Evolutionary conservation across 768 basidiomycete species (phyloP).

Genomic region (Naganishia vaughanmartiniae): DNA sequence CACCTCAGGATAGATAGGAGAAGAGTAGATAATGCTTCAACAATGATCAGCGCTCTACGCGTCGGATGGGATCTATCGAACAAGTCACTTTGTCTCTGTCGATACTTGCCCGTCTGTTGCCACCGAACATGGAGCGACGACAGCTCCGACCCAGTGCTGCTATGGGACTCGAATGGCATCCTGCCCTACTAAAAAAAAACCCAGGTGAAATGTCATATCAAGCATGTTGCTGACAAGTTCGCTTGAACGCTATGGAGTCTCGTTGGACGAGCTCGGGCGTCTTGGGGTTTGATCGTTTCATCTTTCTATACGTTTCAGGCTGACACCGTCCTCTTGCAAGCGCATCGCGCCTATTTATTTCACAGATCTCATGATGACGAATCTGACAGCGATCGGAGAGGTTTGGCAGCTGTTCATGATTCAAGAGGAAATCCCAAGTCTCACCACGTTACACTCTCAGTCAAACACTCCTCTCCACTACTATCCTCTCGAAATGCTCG

Average conservation of each 20-base stretch:
- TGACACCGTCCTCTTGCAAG: not conserved
- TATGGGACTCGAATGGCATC: too few relatives aligned
- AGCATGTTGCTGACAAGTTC: not conserved
- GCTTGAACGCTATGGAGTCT: not conserved
- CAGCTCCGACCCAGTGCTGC: too few relatives aligned
- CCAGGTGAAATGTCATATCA: not conserved
- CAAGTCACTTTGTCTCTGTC: not conserved
- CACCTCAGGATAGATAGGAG: slow-evolving; percentile 10
- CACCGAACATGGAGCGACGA: too few relatives aligned
- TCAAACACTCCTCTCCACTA: not conserved
- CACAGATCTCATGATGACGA: slow-evolving; percentile 8
- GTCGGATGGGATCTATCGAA: not conserved
- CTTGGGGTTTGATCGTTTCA: slow-evolving; percentile 1
- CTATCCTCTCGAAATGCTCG: slow-evolving; percentile 4
- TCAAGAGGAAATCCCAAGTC: too few relatives aligned
- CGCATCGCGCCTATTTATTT: slow-evolving; percentile 16
- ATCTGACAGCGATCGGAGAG: slow-evolving; percentile 15
- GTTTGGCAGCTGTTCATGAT: not conserved
- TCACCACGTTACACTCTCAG: too few relatives aligned
- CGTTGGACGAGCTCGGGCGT: not conserved
- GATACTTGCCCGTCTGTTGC: too few relatives aligned
- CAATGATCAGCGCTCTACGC: not conserved
- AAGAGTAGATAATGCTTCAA: slow-evolving; percentile 12
- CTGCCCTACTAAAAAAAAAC: too few relatives aligned
- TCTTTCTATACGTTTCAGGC: slow-evolving; percentile 13